phyloP scores from a whole-genome alignment of 495 filamentous ascomycete genomes.

The Pyrenula massariospora region DNA sequence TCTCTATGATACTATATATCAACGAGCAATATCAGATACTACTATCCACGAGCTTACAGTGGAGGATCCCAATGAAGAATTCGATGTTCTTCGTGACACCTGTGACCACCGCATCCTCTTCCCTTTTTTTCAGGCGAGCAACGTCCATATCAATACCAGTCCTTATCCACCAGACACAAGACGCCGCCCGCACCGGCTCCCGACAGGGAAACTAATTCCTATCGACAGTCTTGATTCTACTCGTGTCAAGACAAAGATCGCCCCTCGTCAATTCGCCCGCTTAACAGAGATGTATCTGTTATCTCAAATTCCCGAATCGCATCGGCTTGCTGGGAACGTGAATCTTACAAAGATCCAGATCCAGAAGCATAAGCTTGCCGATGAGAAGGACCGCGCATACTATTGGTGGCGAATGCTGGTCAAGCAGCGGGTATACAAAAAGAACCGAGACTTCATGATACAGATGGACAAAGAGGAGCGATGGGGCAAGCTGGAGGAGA shows the following conservation, averaged over 20 bases:
- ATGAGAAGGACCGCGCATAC: constrained; percentile 52
- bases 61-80: constrained; percentile 91
- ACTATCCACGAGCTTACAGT: constrained; percentile 76
- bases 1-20: constrained; percentile 70
- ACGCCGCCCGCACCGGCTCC: constrained; percentile 34
- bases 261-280: constrained; percentile 74
- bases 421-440: constrained; percentile 71
- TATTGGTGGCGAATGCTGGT: constrained; percentile 73
- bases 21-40: constrained; percentile 45
- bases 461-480: constrained; percentile 70
- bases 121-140: constrained; percentile 29
- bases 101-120: constrained; percentile 63
- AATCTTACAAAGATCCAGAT: constrained; percentile 39
- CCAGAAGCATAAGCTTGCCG: constrained; percentile 36
- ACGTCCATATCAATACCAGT: constrained; percentile 31
- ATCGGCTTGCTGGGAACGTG: constrained; percentile 42
- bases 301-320: constrained; percentile 50
- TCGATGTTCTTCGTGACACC: constrained; percentile 80
- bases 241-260: constrained; percentile 61
- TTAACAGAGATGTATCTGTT: constrained; percentile 85
- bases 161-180: constrained; percentile 25
- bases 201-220: constrained; percentile 52
- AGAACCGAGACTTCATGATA: constrained; percentile 62
- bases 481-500: constrained; percentile 70
- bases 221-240: constrained; percentile 43